A percentile compares a stretch with the other conserved stretches of the same genome.
phyloP scores from a whole-genome alignment of 352 stramenopile species.

The Phytophthora fragariaefolia region DNA sequence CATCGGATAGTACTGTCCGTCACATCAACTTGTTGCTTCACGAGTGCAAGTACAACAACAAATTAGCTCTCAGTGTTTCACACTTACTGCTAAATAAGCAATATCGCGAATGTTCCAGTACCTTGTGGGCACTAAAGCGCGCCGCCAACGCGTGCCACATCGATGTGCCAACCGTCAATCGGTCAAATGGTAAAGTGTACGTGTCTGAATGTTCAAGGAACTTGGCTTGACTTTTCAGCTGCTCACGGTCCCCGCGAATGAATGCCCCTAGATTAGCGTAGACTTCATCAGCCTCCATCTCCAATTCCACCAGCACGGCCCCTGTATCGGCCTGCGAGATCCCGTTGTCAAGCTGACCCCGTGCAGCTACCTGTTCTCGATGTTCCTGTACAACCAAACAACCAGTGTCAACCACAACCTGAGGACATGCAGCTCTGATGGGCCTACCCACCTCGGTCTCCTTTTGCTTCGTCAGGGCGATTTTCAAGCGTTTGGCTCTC shows the following conservation, averaged over 20 bases:
- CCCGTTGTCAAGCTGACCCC: background rate
- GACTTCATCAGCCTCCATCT: constrained; percentile 3
- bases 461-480: constrained; percentile 31
- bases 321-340: constrained; percentile 1
- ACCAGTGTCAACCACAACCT: background rate
- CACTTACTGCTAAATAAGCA: background rate
- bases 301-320: constrained; percentile 11
- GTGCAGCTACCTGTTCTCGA: background rate
- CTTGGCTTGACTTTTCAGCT: background rate
- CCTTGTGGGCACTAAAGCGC: constrained; percentile 20
- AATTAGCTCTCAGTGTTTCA: no score
- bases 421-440: background rate
- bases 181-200: constrained; percentile 22
- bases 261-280: constrained; percentile 25
- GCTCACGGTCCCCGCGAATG: background rate
- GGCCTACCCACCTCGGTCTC: constrained; percentile 7
- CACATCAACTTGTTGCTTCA: constrained; percentile 7
- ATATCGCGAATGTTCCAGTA: background rate
- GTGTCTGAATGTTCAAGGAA: constrained; percentile 25
- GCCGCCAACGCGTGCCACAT: constrained; percentile 18
- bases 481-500: constrained; percentile 21
- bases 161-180: background rate
- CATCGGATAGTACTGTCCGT: constrained; percentile 17
- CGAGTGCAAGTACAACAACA: no score
- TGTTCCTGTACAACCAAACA: constrained; percentile 10